Percentiles rank a stretch among this genome's conserved stretches.
These are phyloP conservation scores for Brettanomyces anomalus DNA, from an alignment of 805 yeast species.

Conservation along the genomic window DNA sequence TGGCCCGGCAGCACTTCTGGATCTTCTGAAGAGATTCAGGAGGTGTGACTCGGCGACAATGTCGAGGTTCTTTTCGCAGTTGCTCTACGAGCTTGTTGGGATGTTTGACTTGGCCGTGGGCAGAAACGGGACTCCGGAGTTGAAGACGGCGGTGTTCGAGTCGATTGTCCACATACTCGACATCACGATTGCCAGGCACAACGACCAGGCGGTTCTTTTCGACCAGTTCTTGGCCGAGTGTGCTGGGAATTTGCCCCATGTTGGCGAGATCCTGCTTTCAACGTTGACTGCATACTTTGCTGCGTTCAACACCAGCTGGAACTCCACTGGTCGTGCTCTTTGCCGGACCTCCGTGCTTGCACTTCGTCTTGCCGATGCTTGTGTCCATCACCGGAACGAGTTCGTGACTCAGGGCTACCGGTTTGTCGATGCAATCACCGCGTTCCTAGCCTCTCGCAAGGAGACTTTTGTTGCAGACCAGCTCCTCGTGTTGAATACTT, in stretches of 20 bases:
- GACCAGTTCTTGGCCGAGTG: constrained; percentile 36
- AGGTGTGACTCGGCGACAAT: constrained; percentile 45
- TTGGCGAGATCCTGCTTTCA: constrained; percentile 43
- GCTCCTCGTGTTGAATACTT: constrained; percentile 47
- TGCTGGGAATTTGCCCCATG: constrained; percentile 30
- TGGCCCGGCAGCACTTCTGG: constrained; percentile 28
- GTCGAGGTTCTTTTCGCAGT: constrained; percentile 52
- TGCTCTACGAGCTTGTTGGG: constrained; percentile 33
- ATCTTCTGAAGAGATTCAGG: constrained; percentile 39
- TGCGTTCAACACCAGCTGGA: constrained; percentile 49
- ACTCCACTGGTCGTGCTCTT: constrained; percentile 50
- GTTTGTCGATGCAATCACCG: constrained; percentile 26
- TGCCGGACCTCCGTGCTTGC: constrained; percentile 51
- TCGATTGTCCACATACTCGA: constrained; percentile 55
- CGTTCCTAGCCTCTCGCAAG: constrained; percentile 39
- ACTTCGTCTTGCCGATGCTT: constrained; percentile 30
- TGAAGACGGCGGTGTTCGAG: constrained; percentile 34
- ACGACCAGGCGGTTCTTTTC: constrained; percentile 49
- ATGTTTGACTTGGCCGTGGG: constrained; percentile 15
- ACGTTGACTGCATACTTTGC: constrained; percentile 38
- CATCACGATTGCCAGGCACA: constrained; percentile 55
- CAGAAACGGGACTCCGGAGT: constrained; percentile 12
- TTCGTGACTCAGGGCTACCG: constrained; percentile 17
- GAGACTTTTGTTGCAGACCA: constrained; percentile 51
- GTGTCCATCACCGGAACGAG: constrained; percentile 3